A percentile compares a stretch with the other conserved stretches of the same genome.
Evolutionary conservation across 345 rosid genomes (phyloP).

Genomic region (Lepidium sativum): DNA sequence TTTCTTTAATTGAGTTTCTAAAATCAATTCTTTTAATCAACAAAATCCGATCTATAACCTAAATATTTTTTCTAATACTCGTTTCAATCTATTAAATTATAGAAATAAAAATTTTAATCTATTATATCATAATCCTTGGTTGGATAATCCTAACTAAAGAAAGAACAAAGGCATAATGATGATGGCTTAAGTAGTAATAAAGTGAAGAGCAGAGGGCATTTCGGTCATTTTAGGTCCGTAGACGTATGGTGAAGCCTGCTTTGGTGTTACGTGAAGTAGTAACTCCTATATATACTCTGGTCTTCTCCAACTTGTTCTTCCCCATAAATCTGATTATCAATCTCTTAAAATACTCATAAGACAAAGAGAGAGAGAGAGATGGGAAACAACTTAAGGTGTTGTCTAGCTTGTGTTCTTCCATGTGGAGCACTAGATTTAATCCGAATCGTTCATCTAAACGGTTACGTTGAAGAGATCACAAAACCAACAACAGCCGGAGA

Average conservation of each 20-base stretch:
- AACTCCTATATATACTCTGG: slow-evolving; percentile 26
- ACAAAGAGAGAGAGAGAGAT: slow-evolving; percentile 17
- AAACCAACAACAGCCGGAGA: slow-evolving; percentile 73
- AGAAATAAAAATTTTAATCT: too few relatives aligned
- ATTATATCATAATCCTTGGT: too few relatives aligned
- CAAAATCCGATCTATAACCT: too few relatives aligned
- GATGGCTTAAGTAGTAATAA: background rate
- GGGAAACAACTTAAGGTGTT: slow-evolving; percentile 91
- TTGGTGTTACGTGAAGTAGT: slow-evolving; percentile 17
- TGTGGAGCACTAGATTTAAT: slow-evolving; percentile 94
- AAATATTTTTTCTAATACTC: too few relatives aligned
- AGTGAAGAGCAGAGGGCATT: background rate
- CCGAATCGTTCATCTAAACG: slow-evolving; percentile 86
- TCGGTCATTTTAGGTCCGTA: background rate
- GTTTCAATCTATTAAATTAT: too few relatives aligned
- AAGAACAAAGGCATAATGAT: too few relatives aligned
- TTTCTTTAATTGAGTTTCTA: too few relatives aligned
- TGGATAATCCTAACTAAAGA: too few relatives aligned
- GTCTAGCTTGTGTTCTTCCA: slow-evolving; percentile 88
- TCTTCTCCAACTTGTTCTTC: slow-evolving; percentile 24
- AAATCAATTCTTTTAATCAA: too few relatives aligned
- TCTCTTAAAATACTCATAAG: background rate
- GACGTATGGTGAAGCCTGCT: slow-evolving; percentile 18
- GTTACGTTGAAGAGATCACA: slow-evolving; percentile 72
- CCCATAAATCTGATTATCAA: slow-evolving; percentile 18